Conservation (phyloP, 2,329 filamentous ascomycete species). For the Cladobotryum mycophilum region DNA sequence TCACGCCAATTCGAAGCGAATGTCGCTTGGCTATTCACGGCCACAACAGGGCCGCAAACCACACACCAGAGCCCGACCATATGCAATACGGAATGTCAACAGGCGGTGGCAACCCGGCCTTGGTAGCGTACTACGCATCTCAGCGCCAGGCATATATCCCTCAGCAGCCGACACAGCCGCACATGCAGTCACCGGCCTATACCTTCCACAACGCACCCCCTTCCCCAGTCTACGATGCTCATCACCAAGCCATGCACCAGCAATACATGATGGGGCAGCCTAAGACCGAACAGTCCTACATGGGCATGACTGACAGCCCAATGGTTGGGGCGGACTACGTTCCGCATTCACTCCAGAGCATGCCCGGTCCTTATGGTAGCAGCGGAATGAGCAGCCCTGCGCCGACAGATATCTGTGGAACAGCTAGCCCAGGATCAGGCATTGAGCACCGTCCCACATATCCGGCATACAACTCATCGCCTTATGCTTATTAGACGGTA, state of each 20-base stretch:
- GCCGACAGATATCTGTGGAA: constrained; percentile 9
- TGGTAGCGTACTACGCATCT: constrained; percentile 30
- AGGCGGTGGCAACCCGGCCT: constrained; percentile 25
- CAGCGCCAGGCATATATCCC: constrained; percentile 27
- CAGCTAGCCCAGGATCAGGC: constrained; percentile 6
- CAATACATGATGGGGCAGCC: constrained; percentile 4
- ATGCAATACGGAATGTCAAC: constrained; percentile 32
- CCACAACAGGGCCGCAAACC: constrained; percentile 24
- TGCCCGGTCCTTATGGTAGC: constrained; percentile 6
- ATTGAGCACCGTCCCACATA: constrained; percentile 9
- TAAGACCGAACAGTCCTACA: constrained; percentile 6
- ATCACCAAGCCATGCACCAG: constrained; percentile 6
- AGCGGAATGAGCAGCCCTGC: constrained; percentile 11
- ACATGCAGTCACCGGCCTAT: constrained; percentile 11
- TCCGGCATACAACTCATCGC: constrained; percentile 9
- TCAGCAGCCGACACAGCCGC: constrained; percentile 9
- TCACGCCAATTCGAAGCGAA: constrained; percentile 29
- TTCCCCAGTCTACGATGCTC: constrained; percentile 10
- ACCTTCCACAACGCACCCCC: constrained; percentile 10
- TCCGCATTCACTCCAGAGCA: constrained; percentile 4
- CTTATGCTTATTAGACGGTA: constrained; percentile 9
- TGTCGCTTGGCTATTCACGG: constrained; percentile 30
- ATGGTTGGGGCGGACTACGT: constrained; percentile 10
- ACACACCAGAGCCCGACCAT: constrained; percentile 24
- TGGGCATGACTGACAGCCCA: constrained; percentile 6